Evolutionary conservation across 495 filamentous ascomycete species (phyloP).

Genomic region (Tuber borchii): DNA sequence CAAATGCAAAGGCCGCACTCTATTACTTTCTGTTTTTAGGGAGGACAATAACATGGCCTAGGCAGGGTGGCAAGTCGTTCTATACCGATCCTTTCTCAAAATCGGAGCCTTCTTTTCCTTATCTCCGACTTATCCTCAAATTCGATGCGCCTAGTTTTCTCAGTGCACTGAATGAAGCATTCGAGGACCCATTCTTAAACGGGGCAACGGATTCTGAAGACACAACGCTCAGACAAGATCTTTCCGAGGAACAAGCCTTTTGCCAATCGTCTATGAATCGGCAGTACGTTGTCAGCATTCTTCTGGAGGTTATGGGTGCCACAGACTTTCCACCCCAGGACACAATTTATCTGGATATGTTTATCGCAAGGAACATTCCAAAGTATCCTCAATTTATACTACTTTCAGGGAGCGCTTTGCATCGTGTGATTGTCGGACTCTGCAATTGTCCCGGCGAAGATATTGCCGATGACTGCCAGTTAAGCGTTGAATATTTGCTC

Average conservation of each 20-base stretch:
- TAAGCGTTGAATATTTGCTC: conserved; percentile 89
- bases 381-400: conserved; percentile 96
- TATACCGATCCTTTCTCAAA: conserved; percentile 49
- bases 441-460: conserved; percentile 76
- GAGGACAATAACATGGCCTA: conserved; percentile 60
- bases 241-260: conserved; percentile 59
- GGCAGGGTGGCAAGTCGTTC: conserved; percentile 50
- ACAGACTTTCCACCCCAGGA: conserved; percentile 67
- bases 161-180: conserved; percentile 93
- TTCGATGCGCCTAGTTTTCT: conserved; percentile 88
- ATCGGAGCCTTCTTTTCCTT: conserved; percentile 65
- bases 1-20: conserved; percentile 71
- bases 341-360: conserved; percentile 94
- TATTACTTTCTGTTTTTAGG: conserved; percentile 93
- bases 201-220: conserved; percentile 51
- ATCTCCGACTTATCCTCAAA: conserved; percentile 72
- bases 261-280: conserved; percentile 74
- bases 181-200: conserved; percentile 91
- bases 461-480: conserved; percentile 85
- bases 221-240: conserved; percentile 46
- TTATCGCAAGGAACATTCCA: conserved; percentile 87
- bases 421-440: conserved; percentile 70
- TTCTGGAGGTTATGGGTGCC: conserved; percentile 79
- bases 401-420: conserved; percentile 74
- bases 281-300: conserved; percentile 80